Base-by-base conservation (phyloP, 73 alveolate species). In the Blepharisma japonicum region DNA sequence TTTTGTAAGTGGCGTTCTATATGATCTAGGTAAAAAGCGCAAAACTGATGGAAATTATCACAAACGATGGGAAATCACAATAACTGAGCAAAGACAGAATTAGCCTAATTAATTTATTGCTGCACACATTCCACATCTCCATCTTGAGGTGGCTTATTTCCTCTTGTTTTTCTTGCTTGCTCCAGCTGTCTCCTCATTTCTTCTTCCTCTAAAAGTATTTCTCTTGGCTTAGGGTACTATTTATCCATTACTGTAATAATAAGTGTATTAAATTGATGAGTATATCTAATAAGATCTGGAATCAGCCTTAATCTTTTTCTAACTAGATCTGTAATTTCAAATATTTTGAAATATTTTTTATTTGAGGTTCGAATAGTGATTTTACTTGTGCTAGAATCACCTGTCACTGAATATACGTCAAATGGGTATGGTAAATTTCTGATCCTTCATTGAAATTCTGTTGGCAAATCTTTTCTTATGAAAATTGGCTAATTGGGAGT, bases 321-420 rank as follows among this genome's bases (percentile, higher is more conserved):
- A 77, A 82, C 89, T 86, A 97, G 48, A 83, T 97, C 99, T 47
- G 99, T 99, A 54, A 97, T 90, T 80, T 86, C 92, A 71, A 97
- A 89, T 71, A 98, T 70, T 89, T 97, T 97, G 85, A 79, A 97
- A 77, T 95, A 97, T 81, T 97, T 97, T 87, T 97, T 97, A 86
- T 92, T 95, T 51, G 97, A 87, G 53, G 99, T 97, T 82, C 97
- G 89, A 6, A 97, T 74, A 8, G 96, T 97, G 38, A 97, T 95
- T 71, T 97, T 95, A 81, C 96, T 89, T 71, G 92, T 97, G 45
- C 89, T 89, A 47, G 92, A 93, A 86, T 97, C 99, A 25, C 93
- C 88, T 68, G 92, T 92, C 55, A 97, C 85, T 79, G 83, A 46
- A 77, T 95, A 97, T 50, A 87, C 94, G 61, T 95, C 98, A 47